Base-by-base conservation (phyloP, 495 filamentous ascomycete species). In the Rhypophila decipiens region DNA sequence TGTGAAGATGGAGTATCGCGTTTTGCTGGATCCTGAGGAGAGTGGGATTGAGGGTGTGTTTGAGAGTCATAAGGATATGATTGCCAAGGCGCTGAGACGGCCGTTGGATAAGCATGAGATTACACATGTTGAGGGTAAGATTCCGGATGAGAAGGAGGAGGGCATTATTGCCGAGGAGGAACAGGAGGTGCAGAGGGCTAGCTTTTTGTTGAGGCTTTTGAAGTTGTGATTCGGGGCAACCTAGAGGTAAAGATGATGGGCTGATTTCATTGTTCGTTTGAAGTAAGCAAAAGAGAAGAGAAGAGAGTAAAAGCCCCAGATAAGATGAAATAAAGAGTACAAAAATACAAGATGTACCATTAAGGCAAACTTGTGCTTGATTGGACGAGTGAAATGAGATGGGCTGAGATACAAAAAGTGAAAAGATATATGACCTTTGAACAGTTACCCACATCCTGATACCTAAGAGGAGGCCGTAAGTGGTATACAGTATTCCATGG, bases 131-230 rank as follows among this genome's bases (percentile, higher is more conserved):
- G 82, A 83, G 29, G 83, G 81, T 17, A 66, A 84, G 71, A 76
- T 77, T 31, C 71, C 77, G 18, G 78, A 71, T 11, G 69, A 74
- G 43, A 67, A 71, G 33, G 70, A 75, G 42, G 79, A 80, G 34
- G 74, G 70, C 17, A 68, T 90, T 41, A 88, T 96, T 54, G 71
- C 80, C 44, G 78, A 94, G 62, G 91, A 96, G 64, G 85, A 95
- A 65, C 84, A 90, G 53, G 90, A 96, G 69, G 80, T 96, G 42
- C 86, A 88, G 58, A 88, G 86, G 57, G 87, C 88, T 0, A 88
- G 81, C 7, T 90, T 95, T 69, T 70, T 93, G 71, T 64, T 96
- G 64, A 81, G 88, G 55, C 61, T 96, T 52, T 65, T 95, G 46
- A 90, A 82, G 70, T 67, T 95, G 46, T 90, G 52, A 61, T 20